These are phyloP conservation scores for Metarhizium robertsii DNA, from an alignment of 2,329 filamentous ascomycete genomes.

Conservation along the genomic window DNA sequence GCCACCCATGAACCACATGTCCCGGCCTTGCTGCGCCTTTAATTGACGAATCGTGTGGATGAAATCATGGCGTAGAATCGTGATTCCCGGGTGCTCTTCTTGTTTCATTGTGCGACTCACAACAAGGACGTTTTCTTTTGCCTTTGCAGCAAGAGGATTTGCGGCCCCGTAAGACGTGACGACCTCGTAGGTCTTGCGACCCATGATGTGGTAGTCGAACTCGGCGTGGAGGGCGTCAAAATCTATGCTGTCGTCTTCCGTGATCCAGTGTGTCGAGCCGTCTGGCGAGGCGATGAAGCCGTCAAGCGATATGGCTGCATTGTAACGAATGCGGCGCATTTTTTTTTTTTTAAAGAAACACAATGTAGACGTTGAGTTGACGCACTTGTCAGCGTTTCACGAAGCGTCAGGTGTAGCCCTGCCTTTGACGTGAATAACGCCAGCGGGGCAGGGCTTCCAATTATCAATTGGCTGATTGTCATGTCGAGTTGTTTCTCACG, in stretches of 20 bases:
- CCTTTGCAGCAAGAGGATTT: slow-evolving; percentile 13
- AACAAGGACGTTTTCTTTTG: slow-evolving; percentile 18
- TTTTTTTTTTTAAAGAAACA: no score
- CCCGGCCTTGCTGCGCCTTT: slow-evolving; percentile 13
- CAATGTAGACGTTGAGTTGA: no score
- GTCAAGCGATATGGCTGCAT: slow-evolving; percentile 24
- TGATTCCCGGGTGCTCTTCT: slow-evolving; percentile 14
- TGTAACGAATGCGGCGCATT: slow-evolving; percentile 20
- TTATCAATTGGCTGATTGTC: not conserved
- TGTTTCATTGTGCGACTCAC: slow-evolving; percentile 14
- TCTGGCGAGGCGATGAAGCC: slow-evolving; percentile 24
- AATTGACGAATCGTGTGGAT: slow-evolving; percentile 12
- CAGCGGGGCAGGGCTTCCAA: not conserved
- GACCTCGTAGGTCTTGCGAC: slow-evolving; percentile 24
- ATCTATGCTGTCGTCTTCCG: slow-evolving; percentile 21
- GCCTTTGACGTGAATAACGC: not conserved
- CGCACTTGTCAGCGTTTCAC: no score
- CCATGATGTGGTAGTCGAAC: slow-evolving; percentile 26
- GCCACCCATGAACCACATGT: slow-evolving; percentile 29
- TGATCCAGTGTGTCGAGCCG: slow-evolving; percentile 21
- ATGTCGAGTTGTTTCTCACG: not conserved
- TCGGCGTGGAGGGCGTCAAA: slow-evolving; percentile 21
- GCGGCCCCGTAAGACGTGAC: slow-evolving; percentile 12
- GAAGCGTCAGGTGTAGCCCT: not conserved
- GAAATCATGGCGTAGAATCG: slow-evolving; percentile 10